A percentile compares a stretch with the other conserved stretches of the same genome.
Conservation (phyloP, 2,329 filamentous ascomycete species). For the Rhexocercosporidium sp. region DNA sequence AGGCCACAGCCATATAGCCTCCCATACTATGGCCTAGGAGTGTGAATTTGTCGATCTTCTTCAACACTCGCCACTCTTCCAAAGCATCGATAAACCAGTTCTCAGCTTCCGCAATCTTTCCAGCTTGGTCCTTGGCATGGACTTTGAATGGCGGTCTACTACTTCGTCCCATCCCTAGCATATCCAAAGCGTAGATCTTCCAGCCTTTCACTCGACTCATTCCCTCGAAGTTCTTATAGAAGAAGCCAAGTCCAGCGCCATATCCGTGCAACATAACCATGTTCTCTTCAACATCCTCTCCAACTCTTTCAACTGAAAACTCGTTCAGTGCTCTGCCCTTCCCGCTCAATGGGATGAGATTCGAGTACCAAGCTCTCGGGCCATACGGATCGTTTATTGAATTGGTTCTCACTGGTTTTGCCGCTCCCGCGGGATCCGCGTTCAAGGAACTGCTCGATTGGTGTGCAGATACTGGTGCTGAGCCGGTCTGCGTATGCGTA, state of each 20-base stretch:
- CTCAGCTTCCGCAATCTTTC: constrained; percentile 87
- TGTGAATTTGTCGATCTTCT: constrained; percentile 91
- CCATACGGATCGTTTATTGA: constrained; percentile 77
- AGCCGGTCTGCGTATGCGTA: constrained; percentile 57
- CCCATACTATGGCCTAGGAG: constrained; percentile 91
- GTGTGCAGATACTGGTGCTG: constrained; percentile 51
- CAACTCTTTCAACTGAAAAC: constrained; percentile 84
- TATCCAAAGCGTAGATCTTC: constrained; percentile 91
- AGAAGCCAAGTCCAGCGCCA: constrained; percentile 94
- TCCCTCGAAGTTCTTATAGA: constrained; percentile 97
- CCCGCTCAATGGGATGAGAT: constrained; percentile 82
- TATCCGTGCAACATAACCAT: constrained; percentile 97
- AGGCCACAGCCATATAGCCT: constrained; percentile 93
- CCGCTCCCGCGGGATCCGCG: constrained; percentile 46
- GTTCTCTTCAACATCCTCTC: constrained; percentile 80
- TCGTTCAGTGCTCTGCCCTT: constrained; percentile 91
- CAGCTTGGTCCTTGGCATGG: constrained; percentile 77
- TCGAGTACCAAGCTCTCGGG: constrained; percentile 82
- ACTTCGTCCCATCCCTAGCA: constrained; percentile 93
- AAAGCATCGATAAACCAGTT: constrained; percentile 95
- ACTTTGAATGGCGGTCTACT: constrained; percentile 84
- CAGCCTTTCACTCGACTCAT: constrained; percentile 80
- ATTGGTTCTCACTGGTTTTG: constrained; percentile 48
- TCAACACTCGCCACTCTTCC: constrained; percentile 91
- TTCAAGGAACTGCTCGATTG: constrained; percentile 46